phyloP scores from a whole-genome alignment of 2,329 filamentous ascomycete species.

The Trichoderma atrobrunneum region DNA sequence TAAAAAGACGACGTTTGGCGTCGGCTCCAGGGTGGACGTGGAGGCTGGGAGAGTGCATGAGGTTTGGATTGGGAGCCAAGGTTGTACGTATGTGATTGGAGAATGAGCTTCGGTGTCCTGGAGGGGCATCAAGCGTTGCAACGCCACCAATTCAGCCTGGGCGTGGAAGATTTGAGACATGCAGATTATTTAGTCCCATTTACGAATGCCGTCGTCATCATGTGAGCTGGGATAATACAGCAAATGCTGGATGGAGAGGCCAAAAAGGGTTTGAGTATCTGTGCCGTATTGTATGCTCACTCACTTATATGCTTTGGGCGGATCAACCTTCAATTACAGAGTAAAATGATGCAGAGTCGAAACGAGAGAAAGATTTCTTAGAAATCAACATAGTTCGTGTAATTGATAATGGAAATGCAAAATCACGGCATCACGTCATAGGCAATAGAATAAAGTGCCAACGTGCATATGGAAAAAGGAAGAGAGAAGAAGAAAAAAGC shows the following conservation, averaged over 20 bases:
- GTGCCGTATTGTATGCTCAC: not conserved
- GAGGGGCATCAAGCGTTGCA: not conserved
- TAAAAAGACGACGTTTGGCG: constrained; percentile 56
- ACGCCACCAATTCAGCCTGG: constrained; percentile 4
- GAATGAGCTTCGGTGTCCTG: constrained; percentile 33
- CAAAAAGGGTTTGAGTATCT: not conserved
- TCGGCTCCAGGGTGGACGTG: constrained; percentile 64
- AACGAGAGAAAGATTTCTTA: not conserved
- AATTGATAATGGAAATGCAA: not conserved
- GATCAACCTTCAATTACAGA: not conserved
- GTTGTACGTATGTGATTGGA: constrained; percentile 67
- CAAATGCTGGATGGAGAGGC: not conserved
- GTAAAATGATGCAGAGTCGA: not conserved
- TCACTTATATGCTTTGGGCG: not conserved
- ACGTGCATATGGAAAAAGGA: not conserved
- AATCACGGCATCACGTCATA: not conserved
- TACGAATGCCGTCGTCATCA: not conserved
- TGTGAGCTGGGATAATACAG: not conserved
- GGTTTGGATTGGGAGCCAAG: constrained; percentile 64
- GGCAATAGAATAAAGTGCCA: not conserved
- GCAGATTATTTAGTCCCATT: not conserved
- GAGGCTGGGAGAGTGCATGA: constrained; percentile 63
- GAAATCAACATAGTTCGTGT: not conserved
- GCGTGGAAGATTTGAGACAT: not conserved
- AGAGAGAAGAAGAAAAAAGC: not conserved